phyloP scores from a whole-genome alignment of 345 rosid genomes.

The Noccaea bulbosa region DNA sequence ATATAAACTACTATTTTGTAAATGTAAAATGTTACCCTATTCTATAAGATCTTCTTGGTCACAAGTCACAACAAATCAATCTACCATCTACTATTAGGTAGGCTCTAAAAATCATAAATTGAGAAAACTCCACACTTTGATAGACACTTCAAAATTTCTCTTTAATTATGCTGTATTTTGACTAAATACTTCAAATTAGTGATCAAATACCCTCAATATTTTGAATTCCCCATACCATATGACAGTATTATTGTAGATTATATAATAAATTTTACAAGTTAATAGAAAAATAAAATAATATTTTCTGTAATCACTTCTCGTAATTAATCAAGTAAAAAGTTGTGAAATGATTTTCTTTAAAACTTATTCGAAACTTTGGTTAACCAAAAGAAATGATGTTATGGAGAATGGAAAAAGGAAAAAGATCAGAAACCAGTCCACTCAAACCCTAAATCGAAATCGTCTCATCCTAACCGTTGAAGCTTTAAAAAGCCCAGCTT shows the following conservation, averaged over 20 bases:
- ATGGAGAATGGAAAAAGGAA: no score
- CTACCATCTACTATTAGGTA: background rate
- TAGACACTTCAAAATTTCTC: no score
- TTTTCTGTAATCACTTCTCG: no score
- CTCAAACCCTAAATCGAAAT: slow-evolving; percentile 31
- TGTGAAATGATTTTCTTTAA: background rate
- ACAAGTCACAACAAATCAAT: background rate
- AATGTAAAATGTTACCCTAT: background rate
- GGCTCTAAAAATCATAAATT: background rate
- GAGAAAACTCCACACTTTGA: no score
- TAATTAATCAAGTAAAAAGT: no score
- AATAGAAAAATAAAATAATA: no score
- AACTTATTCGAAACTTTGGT: background rate
- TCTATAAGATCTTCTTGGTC: slow-evolving; percentile 9
- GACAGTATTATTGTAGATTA: no score
- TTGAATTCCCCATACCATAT: no score
- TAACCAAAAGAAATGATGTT: no score
- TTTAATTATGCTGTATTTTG: no score
- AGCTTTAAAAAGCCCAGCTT: background rate
- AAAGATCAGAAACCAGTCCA: background rate
- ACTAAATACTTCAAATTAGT: background rate
- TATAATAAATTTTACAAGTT: no score
- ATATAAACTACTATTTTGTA: background rate
- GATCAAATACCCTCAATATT: background rate
- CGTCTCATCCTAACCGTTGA: slow-evolving; percentile 25